Conservation (phyloP, 345 rosid species). For the Streptanthus diversifolius region DNA sequence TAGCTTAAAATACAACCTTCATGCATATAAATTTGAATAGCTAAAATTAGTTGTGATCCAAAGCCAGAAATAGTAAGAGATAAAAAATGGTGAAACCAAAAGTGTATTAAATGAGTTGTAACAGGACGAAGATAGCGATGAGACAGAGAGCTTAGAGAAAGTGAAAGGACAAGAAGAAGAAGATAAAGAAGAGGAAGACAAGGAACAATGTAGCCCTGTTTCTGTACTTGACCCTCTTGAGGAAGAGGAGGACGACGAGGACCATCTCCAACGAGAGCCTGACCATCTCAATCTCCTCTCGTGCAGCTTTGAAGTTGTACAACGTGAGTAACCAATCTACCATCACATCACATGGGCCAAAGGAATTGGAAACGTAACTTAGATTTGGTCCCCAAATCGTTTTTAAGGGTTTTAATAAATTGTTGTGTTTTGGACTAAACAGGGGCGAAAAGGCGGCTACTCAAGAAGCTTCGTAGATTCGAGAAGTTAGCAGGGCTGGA, state of each 20-base stretch:
- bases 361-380: not conserved
- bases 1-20: not conserved
- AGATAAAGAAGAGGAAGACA: constrained; percentile 64
- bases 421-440: constrained; percentile 22
- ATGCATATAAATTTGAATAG: constrained; percentile 16
- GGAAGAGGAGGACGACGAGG: constrained; percentile 46
- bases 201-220: constrained; percentile 91
- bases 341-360: constrained; percentile 8
- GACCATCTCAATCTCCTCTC: constrained; percentile 35
- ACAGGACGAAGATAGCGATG: constrained; percentile 49
- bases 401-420: not conserved
- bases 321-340: constrained; percentile 52
- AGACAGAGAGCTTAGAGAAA: constrained; percentile 40
- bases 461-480: constrained; percentile 68
- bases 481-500: constrained; percentile 86
- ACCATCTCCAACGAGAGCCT: constrained; percentile 43
- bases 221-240: constrained; percentile 77
- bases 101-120: constrained; percentile 33
- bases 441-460: constrained; percentile 71
- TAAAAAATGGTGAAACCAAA: constrained; percentile 27
- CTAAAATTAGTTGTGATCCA: constrained; percentile 22
- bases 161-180: constrained; percentile 37
- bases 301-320: constrained; percentile 60
- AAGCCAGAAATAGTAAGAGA: constrained; percentile 16
- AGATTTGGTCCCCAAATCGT: not conserved